Evolutionary conservation across 1,139 yeast genomes (phyloP), one percentile per base, ranked within the genome.

Genomic region (Arxiozyma bovina): DNA sequence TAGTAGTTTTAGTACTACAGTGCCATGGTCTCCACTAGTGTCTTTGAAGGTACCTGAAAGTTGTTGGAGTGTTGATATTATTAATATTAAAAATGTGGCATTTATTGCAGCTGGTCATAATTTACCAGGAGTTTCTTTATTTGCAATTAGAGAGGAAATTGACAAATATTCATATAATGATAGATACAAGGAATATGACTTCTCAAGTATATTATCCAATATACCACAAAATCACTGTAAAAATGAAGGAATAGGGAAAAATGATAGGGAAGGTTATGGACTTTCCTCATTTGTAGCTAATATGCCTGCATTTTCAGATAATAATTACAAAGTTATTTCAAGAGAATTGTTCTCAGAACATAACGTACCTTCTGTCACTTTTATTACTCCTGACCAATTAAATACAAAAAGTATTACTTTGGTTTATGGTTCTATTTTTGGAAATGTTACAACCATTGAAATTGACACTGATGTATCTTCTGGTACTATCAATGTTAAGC

Each of bases 11-110:
- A 4, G 6, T 34, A 34, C 17, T 4, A 34, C 40, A 15, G 6
- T 34, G n/a, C n/a, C 40, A 34, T 34, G 40, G 40, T 34, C 40
- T 34, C 41, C 47, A 45, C n/a, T 27, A 9, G 22, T 45, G 8
- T 25, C 48, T 27, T 34, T 63, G 11, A 50, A 55, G 44, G 55
- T 54, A 1, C 50, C 54, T 7, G 60, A 56, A 12, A 59, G 65
- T 43, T 62, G 62, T 41, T 63, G 67, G 66, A 62, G 66, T 57
- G 54, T 63, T 11, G 68, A 64, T 52, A 55, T 58, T 27, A 50
- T 54, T 42, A 57, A 55, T 20, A 48, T 42, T 3, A 51, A 45
- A 8, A 38, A 46, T 17, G 30, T 50, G 3, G 51, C 58, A 6
- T 55, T 56, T 44, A 50, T 64, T 27, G 67, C 67, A 2, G 57